phyloP scores from a whole-genome alignment of 352 stramenopile species.

The Globisporangium echinulatum region DNA sequence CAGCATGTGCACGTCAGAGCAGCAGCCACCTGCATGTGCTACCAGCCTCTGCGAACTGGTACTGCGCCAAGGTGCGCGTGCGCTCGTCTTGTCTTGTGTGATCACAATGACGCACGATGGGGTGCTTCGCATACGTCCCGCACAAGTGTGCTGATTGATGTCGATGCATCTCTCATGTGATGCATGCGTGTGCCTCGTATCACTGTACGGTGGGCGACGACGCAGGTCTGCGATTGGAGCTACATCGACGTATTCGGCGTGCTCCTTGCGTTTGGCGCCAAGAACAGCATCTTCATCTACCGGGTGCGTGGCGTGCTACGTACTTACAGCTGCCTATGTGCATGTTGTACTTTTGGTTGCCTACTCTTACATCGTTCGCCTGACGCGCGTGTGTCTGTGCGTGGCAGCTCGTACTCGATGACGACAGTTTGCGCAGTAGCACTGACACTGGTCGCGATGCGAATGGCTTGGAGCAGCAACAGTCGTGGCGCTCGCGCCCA shows the following conservation, averaged over 20 bases:
- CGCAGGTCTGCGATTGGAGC: conserved; percentile 64
- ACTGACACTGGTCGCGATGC: not conserved
- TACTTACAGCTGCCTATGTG: too few species aligned
- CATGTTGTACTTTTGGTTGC: not conserved
- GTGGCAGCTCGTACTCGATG: conserved; percentile 3
- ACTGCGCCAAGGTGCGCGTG: conserved; percentile 51
- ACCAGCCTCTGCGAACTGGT: conserved; percentile 71
- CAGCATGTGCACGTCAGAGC: conserved; percentile 11
- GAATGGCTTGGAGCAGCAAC: not conserved
- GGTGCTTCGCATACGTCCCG: not conserved
- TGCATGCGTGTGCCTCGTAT: too few species aligned
- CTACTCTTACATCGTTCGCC: not conserved
- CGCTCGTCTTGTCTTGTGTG: not conserved
- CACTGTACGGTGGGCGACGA: not conserved
- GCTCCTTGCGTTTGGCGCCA: conserved; percentile 53
- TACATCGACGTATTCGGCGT: conserved; percentile 25
- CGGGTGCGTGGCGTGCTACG: conserved; percentile 24
- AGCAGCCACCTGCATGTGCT: conserved; percentile 37
- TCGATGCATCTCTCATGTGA: not conserved
- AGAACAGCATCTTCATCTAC: conserved; percentile 56
- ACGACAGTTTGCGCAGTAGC: not conserved
- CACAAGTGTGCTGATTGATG: not conserved
- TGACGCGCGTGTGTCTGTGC: not conserved
- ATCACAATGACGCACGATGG: not conserved
- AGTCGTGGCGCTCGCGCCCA: not conserved